phyloP scores from a whole-genome alignment of 306 rosid genomes.

The Rosa rugosa region DNA sequence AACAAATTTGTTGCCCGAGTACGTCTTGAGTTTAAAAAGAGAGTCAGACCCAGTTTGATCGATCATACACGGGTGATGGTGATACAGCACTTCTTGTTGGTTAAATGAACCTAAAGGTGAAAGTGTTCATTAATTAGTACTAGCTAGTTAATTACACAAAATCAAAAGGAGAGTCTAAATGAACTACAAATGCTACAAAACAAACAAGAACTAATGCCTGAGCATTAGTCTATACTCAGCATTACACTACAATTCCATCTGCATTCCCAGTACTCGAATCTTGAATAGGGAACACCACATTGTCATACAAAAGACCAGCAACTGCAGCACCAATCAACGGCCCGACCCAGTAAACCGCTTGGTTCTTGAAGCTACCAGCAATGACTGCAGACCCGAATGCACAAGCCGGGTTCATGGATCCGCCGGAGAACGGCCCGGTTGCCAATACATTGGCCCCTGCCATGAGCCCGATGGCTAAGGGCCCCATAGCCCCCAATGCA shows the following conservation, averaged over 20 bases:
- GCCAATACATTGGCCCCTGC: constrained; percentile 72
- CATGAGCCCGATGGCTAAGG: constrained; percentile 56
- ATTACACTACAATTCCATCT: constrained; percentile 40
- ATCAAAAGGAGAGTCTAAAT: too few species aligned
- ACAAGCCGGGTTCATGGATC: constrained; percentile 85
- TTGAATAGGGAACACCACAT: constrained; percentile 46
- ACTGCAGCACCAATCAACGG: constrained; percentile 77
- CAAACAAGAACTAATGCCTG: neutral
- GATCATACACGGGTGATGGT: too few species aligned
- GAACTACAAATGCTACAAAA: neutral
- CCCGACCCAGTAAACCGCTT: constrained; percentile 93
- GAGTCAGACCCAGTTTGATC: too few species aligned
- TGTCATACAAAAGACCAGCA: constrained; percentile 75
- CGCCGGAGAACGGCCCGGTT: constrained; percentile 83
- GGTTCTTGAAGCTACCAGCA: constrained; percentile 75
- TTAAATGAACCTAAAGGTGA: neutral
- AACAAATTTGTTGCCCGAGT: too few species aligned
- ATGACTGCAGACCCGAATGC: constrained; percentile 77
- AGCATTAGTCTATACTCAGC: neutral
- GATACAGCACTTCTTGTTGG: too few species aligned
- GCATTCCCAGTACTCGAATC: constrained; percentile 34
- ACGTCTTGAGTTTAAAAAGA: too few species aligned
- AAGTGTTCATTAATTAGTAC: neutral
- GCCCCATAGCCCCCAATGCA: constrained; percentile 45
- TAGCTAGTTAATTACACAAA: neutral